Percentiles rank a stretch among this genome's conserved stretches.
phyloP scores from a whole-genome alignment of 202 grass and related monocot species.

The Zoysia matrella region DNA sequence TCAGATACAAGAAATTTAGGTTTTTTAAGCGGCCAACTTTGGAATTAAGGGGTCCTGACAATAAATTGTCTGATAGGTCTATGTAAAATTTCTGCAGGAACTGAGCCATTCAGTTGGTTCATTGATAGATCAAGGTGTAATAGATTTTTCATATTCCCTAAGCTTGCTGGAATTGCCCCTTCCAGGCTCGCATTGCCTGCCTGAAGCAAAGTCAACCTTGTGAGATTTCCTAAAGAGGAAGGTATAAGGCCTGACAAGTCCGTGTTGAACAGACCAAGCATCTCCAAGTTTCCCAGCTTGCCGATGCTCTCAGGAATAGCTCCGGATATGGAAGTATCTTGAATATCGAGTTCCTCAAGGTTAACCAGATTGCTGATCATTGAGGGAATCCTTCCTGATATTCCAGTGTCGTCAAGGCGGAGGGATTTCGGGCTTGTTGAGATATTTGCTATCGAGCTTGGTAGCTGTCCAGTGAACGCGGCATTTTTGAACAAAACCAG shows the following conservation, averaged over 20 bases:
- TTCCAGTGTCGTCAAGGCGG: neutral
- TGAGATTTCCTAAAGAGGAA: conserved; percentile 20
- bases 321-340: neutral
- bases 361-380: conserved; percentile 16
- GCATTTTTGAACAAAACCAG: neutral
- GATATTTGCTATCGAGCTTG: conserved; percentile 30
- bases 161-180: conserved; percentile 39
- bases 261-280: neutral
- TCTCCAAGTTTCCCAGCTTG: neutral
- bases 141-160: conserved; percentile 20
- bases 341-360: neutral
- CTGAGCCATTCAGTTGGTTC: conserved; percentile 21
- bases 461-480: neutral
- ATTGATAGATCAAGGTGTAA: conserved; percentile 23
- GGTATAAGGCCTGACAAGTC: conserved; percentile 35
- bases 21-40: conserved; percentile 26
- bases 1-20: conserved; percentile 12
- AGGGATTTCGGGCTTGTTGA: conserved; percentile 13
- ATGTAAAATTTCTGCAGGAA: neutral
- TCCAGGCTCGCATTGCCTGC: neutral
- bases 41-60: conserved; percentile 10
- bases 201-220: neutral
- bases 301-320: conserved; percentile 21
- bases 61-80: conserved; percentile 22
- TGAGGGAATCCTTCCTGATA: conserved; percentile 28